Percentiles rank a stretch among this genome's conserved stretches.
phyloP scores from a whole-genome alignment of 1,284 basidiomycete genomes.

The Ceratobasidium sp. region DNA sequence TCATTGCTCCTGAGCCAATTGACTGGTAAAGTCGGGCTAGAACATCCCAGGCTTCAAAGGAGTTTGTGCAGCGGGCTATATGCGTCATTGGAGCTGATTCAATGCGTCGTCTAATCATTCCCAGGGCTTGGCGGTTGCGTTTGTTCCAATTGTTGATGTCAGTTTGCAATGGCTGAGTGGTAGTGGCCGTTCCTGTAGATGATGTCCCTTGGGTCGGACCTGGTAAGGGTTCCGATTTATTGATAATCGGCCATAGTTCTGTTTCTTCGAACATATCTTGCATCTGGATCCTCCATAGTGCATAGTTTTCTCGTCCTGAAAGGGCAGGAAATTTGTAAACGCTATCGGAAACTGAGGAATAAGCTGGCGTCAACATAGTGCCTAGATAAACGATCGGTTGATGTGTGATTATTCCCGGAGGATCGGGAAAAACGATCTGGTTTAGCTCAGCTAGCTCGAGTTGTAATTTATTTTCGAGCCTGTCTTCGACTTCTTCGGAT shows the following conservation, averaged over 20 bases:
- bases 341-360: not conserved
- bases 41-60: not conserved
- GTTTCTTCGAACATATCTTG: constrained; percentile 12
- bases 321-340: not conserved
- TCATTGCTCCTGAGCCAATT: constrained; percentile 14
- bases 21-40: not conserved
- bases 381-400: too few species aligned
- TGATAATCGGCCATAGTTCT: not conserved
- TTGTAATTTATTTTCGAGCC: too few species aligned
- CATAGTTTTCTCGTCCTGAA: not conserved
- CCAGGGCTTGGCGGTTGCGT: not conserved
- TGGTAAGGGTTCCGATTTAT: not conserved
- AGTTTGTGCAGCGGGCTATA: not conserved
- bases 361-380: too few species aligned
- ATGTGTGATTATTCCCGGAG: too few species aligned
- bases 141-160: not conserved
- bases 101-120: not conserved
- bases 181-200: not conserved
- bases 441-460: too few species aligned
- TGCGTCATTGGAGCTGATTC: constrained; percentile 6
- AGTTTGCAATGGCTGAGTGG: not conserved
- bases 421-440: too few species aligned
- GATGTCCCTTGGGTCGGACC: not conserved
- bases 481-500: too few species aligned
- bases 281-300: constrained; percentile 16